Evolutionary conservation across 805 yeast species (phyloP).

Genomic region (Kluyveromyces nonfermentans): DNA sequence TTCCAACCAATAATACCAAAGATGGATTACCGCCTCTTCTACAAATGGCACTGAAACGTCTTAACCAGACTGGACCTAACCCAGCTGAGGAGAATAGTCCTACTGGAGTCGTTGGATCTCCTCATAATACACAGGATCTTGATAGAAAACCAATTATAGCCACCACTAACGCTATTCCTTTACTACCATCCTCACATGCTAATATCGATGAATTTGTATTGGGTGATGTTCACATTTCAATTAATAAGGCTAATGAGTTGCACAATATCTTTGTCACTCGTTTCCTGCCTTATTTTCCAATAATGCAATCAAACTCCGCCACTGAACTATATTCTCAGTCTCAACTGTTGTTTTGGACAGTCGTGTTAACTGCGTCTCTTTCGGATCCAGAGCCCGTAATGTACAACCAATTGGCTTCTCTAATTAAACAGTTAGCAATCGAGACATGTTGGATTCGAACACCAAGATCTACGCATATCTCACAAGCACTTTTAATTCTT

Average conservation of each 20-base stretch:
- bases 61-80: slow-evolving; percentile 7
- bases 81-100: slow-evolving; percentile 13
- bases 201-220: slow-evolving; percentile 54
- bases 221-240: slow-evolving; percentile 64
- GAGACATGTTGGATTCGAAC: slow-evolving; percentile 91
- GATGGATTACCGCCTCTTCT: slow-evolving; percentile 35
- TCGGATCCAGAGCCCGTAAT: slow-evolving; percentile 82
- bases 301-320: slow-evolving; percentile 60
- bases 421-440: slow-evolving; percentile 78
- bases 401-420: slow-evolving; percentile 63
- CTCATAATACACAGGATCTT: slow-evolving; percentile 4
- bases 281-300: slow-evolving; percentile 72
- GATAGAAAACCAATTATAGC: slow-evolving; percentile 15
- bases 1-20: slow-evolving; percentile 30
- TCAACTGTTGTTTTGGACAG: slow-evolving; percentile 83
- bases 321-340: slow-evolving; percentile 75
- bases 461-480: slow-evolving; percentile 87
- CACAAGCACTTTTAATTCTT: slow-evolving; percentile 78
- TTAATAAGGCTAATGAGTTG: slow-evolving; percentile 59
- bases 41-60: slow-evolving; percentile 34
- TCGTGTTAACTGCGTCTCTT: slow-evolving; percentile 73
- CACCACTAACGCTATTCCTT: slow-evolving; percentile 23
- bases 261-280: slow-evolving; percentile 60
- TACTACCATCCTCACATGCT: slow-evolving; percentile 25
- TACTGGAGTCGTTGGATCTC: slow-evolving; percentile 7